Percentiles rank a stretch among this genome's conserved stretches.
Evolutionary conservation across 345 rosid species (phyloP).

Genomic region (Salix dunnii): DNA sequence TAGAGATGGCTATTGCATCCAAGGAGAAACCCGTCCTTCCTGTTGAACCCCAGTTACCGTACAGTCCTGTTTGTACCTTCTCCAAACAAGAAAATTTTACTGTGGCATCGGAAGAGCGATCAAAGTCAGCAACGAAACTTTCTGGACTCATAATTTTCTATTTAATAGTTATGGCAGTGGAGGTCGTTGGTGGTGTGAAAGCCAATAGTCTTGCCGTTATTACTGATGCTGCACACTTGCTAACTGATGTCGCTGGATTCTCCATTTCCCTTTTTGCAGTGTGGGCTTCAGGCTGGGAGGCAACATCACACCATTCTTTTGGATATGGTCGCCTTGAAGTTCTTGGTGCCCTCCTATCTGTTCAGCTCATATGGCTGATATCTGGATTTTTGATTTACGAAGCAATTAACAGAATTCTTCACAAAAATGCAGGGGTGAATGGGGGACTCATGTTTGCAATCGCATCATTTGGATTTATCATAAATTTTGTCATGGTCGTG

Average conservation of each 20-base stretch:
- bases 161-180: constrained; percentile 50
- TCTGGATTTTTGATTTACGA: constrained; percentile 59
- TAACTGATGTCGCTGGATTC: constrained; percentile 67
- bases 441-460: constrained; percentile 70
- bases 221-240: constrained; percentile 82
- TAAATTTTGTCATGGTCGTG: constrained; percentile 59
- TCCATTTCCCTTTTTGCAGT: constrained; percentile 62
- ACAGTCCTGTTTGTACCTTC: constrained; percentile 43
- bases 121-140: constrained; percentile 48
- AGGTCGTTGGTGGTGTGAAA: constrained; percentile 67
- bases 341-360: constrained; percentile 71
- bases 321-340: constrained; percentile 75
- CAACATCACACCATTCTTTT: constrained; percentile 57
- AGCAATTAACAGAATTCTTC: constrained; percentile 59
- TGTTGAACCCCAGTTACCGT: constrained; percentile 16
- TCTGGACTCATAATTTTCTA: constrained; percentile 45
- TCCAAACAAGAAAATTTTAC: constrained; percentile 36
- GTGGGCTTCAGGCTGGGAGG: constrained; percentile 83
- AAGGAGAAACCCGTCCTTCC: constrained; percentile 25
- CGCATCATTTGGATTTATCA: constrained; percentile 69
- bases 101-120: constrained; percentile 42
- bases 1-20: constrained; percentile 38
- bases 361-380: constrained; percentile 78
- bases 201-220: constrained; percentile 82
- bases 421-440: constrained; percentile 40